Evolutionary conservation across 257 asterid species (phyloP).

Genomic region (Primulina tabacum): DNA sequence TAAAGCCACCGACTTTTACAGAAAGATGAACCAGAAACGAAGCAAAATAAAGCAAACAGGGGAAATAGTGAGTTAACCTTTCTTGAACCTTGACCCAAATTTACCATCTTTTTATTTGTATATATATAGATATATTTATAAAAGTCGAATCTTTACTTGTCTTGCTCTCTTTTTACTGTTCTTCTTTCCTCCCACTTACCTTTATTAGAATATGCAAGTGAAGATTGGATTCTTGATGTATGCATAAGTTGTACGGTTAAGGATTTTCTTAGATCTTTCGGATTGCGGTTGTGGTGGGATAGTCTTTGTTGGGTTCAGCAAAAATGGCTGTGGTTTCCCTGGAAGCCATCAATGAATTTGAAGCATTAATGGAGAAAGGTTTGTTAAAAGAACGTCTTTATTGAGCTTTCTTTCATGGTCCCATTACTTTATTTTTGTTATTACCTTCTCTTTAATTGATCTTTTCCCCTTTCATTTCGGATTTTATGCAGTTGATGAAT

Average conservation of each 20-base stretch:
- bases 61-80: conserved; percentile 26
- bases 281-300: not conserved
- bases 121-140: conserved; percentile 1
- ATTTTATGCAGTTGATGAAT: conserved; percentile 56
- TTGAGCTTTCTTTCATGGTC: conserved; percentile 20
- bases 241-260: not conserved
- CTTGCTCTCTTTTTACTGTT: conserved; percentile 20
- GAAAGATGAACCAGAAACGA: not conserved
- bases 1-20: not conserved
- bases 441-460: not conserved
- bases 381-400: conserved; percentile 27
- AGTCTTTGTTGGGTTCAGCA: conserved; percentile 17
- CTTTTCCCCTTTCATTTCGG: conserved; percentile 10
- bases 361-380: conserved; percentile 60
- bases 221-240: conserved; percentile 24
- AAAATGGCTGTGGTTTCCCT: conserved; percentile 63
- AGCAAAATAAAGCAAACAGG: not conserved
- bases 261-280: not conserved
- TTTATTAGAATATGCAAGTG: conserved; percentile 25
- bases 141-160: conserved; percentile 45
- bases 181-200: conserved; percentile 4
- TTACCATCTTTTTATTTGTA: conserved; percentile 11
- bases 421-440: conserved; percentile 10
- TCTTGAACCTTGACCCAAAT: conserved; percentile 45
- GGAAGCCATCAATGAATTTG: conserved; percentile 56